Conservation (phyloP, 2,329 filamentous ascomycete genomes). For the Macrophomina phaseolina region DNA sequence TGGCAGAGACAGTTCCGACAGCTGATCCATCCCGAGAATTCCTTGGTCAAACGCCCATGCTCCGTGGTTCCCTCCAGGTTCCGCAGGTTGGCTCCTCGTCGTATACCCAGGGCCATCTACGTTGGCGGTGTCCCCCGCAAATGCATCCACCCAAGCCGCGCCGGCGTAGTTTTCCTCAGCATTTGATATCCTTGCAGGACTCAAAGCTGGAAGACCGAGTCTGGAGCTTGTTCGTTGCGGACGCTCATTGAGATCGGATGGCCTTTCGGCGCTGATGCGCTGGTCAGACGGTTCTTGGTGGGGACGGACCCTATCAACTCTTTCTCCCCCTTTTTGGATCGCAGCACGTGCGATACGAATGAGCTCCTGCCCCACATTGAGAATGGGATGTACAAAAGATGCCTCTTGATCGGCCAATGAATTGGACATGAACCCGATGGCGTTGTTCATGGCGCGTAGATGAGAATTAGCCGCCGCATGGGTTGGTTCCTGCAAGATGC, state of each 20-base stretch:
- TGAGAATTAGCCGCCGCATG: background rate
- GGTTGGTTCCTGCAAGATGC: background rate
- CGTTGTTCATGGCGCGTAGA: background rate
- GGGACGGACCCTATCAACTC: background rate
- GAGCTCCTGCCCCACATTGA: background rate
- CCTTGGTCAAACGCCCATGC: background rate
- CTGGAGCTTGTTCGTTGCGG: too few species aligned
- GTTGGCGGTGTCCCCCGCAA: background rate
- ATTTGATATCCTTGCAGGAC: too few species aligned
- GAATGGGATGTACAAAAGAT: background rate
- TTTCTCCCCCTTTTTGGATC: background rate
- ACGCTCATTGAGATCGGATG: too few species aligned
- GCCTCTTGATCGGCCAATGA: background rate
- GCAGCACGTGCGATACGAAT: constrained; percentile 6
- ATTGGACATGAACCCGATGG: background rate
- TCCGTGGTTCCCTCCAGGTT: background rate
- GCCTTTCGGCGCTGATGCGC: too few species aligned
- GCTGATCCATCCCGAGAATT: background rate
- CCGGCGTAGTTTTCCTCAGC: too few species aligned
- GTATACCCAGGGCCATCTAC: background rate
- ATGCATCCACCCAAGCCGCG: background rate
- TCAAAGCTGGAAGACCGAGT: too few species aligned
- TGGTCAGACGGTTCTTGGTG: background rate
- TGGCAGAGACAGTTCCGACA: background rate
- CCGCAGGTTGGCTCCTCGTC: background rate